A percentile compares a stretch with the other conserved stretches of the same genome.
These are phyloP conservation scores for Scheffersomyces spartinae DNA, from an alignment of 805 yeast species.

Conservation along the genomic window DNA sequence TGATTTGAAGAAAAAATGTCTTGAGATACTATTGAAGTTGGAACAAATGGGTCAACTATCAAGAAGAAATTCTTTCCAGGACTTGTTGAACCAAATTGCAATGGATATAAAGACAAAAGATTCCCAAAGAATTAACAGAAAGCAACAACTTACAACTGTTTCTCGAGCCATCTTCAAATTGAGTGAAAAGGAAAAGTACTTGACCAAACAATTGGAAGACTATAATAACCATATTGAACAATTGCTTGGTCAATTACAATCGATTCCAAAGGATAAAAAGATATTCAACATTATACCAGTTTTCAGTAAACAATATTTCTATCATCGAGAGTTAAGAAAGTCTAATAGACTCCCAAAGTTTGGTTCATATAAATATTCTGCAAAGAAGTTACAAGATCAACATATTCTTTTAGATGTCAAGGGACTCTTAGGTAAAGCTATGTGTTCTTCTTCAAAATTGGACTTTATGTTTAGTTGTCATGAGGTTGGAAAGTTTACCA, in stretches of 20 bases:
- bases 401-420: constrained; percentile 51
- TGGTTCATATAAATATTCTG: constrained; percentile 69
- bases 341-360: constrained; percentile 58
- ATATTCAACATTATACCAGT: constrained; percentile 36
- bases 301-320: constrained; percentile 68
- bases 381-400: constrained; percentile 63
- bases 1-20: constrained; percentile 63
- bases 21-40: constrained; percentile 65
- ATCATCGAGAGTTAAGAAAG: constrained; percentile 58
- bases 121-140: constrained; percentile 29
- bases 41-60: constrained; percentile 57
- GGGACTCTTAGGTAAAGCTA: constrained; percentile 30
- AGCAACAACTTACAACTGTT: constrained; percentile 29
- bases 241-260: constrained; percentile 31
- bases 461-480: constrained; percentile 70
- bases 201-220: constrained; percentile 32
- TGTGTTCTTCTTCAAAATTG: constrained; percentile 49
- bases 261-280: constrained; percentile 34
- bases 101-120: constrained; percentile 51
- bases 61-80: constrained; percentile 65
- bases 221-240: constrained; percentile 36
- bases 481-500: constrained; percentile 54
- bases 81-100: constrained; percentile 72
- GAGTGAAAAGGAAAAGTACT: constrained; percentile 32
- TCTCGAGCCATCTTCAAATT: constrained; percentile 31